These are phyloP conservation scores for Tolypocladium ovalisporum DNA, from an alignment of 2,329 filamentous ascomycete genomes.

Conservation along the genomic window DNA sequence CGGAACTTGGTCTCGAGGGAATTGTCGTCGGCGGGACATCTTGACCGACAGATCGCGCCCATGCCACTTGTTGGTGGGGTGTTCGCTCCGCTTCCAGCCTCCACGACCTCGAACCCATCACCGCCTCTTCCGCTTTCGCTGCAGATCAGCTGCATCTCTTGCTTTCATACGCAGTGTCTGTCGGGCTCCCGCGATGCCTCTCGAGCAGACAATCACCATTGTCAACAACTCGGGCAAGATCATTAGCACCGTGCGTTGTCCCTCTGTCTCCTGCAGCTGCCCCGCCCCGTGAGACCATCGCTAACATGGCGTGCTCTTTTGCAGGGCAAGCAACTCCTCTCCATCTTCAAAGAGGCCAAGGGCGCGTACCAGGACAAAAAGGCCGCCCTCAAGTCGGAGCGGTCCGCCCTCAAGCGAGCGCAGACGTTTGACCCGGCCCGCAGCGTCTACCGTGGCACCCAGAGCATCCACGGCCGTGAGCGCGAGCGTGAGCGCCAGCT, in stretches of 20 bases:
- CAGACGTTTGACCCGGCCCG: constrained; percentile 38
- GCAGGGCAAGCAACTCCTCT: constrained; percentile 80
- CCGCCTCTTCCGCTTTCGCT: not conserved
- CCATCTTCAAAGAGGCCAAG: constrained; percentile 86
- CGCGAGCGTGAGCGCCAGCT: not conserved
- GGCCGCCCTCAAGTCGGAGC: constrained; percentile 63
- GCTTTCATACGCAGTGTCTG: not conserved
- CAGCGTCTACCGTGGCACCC: constrained; percentile 5
- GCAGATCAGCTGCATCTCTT: not conserved
- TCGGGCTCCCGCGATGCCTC: constrained; percentile 19
- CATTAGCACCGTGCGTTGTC: constrained; percentile 64
- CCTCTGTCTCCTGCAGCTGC: not conserved
- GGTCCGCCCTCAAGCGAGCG: constrained; percentile 42
- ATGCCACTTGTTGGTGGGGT: not conserved
- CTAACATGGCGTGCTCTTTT: not conserved
- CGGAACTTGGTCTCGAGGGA: not conserved
- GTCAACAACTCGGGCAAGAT: constrained; percentile 87
- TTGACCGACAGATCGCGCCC: not conserved
- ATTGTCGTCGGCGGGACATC: not conserved
- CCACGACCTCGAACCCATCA: not conserved
- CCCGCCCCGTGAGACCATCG: not conserved
- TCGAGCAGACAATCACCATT: constrained; percentile 70
- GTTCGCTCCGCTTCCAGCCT: not conserved
- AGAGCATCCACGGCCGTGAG: not conserved
- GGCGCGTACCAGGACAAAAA: constrained; percentile 82